These are phyloP conservation scores for Botrytis elliptica DNA, from an alignment of 2,329 filamentous ascomycete species.

Conservation along the genomic window DNA sequence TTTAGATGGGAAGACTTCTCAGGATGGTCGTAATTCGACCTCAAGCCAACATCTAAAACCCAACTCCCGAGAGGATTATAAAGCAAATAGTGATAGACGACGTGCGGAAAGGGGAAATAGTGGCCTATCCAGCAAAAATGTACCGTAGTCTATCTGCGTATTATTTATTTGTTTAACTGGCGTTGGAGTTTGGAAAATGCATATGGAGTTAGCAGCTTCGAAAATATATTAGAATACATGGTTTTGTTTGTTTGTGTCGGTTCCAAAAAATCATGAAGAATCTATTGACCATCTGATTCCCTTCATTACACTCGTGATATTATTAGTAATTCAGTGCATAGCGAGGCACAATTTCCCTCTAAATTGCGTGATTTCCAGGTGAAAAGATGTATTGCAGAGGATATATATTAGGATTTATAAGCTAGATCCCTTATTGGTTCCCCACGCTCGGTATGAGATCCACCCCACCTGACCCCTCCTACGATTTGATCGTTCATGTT, in stretches of 20 bases:
- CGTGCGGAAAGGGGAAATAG: too few species aligned
- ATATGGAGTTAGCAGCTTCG: neutral
- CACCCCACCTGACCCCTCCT: neutral
- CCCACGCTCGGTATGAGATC: neutral
- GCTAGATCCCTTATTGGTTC: neutral
- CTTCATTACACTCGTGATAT: neutral
- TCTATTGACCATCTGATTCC: neutral
- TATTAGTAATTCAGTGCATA: neutral
- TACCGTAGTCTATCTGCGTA: too few species aligned
- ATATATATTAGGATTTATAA: neutral
- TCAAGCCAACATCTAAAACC: too few species aligned
- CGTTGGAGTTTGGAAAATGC: neutral
- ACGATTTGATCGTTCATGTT: neutral
- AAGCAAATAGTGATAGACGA: neutral
- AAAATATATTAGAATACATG: neutral
- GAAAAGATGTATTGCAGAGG: neutral
- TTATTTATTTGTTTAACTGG: too few species aligned
- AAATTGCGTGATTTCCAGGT: neutral
- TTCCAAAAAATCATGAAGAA: neutral
- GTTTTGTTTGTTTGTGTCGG: neutral
- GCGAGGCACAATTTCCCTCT: neutral
- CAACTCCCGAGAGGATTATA: too few species aligned
- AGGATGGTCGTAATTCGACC: too few species aligned
- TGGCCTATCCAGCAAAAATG: too few species aligned
- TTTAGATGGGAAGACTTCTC: too few species aligned